phyloP scores from a whole-genome alignment of 257 asterid genomes.

The Salvia splendens region DNA sequence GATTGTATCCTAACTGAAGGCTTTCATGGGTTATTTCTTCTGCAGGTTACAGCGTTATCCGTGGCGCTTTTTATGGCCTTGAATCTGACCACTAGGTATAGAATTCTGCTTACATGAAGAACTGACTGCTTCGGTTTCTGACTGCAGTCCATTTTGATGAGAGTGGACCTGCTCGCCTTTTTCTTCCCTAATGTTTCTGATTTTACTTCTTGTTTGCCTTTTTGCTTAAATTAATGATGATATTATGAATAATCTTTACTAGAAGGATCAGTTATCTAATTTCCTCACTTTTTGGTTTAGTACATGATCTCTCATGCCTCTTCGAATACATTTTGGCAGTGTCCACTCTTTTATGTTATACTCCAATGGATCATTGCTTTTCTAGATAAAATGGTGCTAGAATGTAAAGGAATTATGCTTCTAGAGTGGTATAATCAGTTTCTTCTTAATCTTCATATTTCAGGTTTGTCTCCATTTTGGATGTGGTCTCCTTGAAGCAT shows the following conservation, averaged over 20 bases:
- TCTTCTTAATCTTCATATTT: conserved; percentile 23
- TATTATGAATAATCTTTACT: neutral
- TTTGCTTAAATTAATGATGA: conserved; percentile 5
- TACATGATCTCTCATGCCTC: neutral
- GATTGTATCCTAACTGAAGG: conserved; percentile 23
- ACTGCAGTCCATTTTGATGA: conserved; percentile 9
- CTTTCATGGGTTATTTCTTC: conserved; percentile 28
- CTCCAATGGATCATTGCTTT: neutral
- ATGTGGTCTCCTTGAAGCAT: conserved; percentile 83
- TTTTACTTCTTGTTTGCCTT: conserved; percentile 9
- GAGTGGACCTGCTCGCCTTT: conserved; percentile 4
- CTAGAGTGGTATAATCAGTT: neutral
- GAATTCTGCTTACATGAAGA: conserved; percentile 19
- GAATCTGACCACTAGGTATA: conserved; percentile 77
- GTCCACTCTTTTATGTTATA: neutral
- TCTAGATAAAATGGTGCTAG: conserved; percentile 15
- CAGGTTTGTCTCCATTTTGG: conserved; percentile 86
- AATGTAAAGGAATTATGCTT: conserved; percentile 22
- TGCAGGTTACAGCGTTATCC: conserved; percentile 89
- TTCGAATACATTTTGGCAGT: neutral
- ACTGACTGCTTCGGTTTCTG: conserved; percentile 14
- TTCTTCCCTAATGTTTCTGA: conserved; percentile 19
- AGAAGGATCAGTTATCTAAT: conserved; percentile 20
- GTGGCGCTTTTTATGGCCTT: conserved; percentile 89
- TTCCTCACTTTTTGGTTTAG: neutral